Conservation (phyloP, 208 protist species). For the Trypanosomatidae sp. region DNA sequence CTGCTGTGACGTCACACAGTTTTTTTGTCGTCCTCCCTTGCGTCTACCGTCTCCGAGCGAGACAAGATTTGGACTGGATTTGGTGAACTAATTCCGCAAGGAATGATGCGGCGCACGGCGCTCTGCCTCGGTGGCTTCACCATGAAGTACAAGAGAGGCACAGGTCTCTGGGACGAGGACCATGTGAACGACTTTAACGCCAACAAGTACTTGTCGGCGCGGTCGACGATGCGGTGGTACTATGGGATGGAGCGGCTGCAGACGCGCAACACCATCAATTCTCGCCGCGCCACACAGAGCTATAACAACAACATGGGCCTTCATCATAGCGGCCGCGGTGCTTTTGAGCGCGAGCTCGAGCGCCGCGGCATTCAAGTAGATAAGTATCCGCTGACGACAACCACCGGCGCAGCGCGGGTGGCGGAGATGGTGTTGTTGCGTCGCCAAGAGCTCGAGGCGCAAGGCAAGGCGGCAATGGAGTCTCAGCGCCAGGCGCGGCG, state of each 20-base stretch:
- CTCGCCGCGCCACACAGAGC: constrained; percentile 68
- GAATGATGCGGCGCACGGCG: constrained; percentile 38
- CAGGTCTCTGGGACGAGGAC: constrained; percentile 89
- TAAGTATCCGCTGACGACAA: constrained; percentile 88
- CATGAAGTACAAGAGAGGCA: constrained; percentile 88
- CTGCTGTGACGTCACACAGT: neutral
- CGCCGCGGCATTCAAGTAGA: constrained; percentile 70
- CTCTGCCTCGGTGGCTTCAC: constrained; percentile 62
- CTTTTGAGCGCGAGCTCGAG: constrained; percentile 89
- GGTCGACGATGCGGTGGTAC: constrained; percentile 85
- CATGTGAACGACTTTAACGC: constrained; percentile 90
- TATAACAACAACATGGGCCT: constrained; percentile 88
- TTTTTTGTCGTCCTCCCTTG: neutral
- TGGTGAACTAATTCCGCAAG: neutral
- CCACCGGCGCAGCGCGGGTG: constrained; percentile 74
- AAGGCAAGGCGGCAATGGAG: constrained; percentile 46
- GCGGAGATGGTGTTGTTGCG: constrained; percentile 86
- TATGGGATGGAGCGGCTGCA: constrained; percentile 81
- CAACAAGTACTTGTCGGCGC: constrained; percentile 73
- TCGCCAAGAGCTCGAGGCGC: constrained; percentile 70
- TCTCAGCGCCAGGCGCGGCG: constrained; percentile 32
- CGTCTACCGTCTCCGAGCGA: neutral
- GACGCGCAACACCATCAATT: constrained; percentile 64
- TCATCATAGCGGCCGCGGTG: constrained; percentile 80
- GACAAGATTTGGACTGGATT: neutral